A percentile compares a stretch with the other conserved stretches of the same genome.
Evolutionary conservation across 805 yeast genomes (phyloP).

Genomic region (Myxozyma lipomycoides): DNA sequence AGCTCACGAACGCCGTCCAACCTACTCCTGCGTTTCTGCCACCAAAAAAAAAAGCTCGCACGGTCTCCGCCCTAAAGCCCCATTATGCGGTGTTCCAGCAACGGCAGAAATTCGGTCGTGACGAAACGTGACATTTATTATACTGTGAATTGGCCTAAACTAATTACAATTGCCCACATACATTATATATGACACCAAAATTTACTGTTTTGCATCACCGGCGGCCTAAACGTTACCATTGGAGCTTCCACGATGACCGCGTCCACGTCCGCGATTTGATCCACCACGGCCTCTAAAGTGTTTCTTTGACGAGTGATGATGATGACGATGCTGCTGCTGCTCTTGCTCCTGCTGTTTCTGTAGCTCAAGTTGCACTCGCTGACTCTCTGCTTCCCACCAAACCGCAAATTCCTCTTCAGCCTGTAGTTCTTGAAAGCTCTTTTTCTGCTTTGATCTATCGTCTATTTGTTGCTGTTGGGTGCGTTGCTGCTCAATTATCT

Average conservation of each 20-base stretch:
- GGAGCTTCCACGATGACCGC: not conserved
- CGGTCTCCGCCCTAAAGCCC: no score
- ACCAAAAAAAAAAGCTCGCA: no score
- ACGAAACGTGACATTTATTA: no score
- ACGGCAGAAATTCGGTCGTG: no score
- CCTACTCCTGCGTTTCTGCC: no score
- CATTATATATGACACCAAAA: no score
- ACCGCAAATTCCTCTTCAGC: constrained; percentile 78
- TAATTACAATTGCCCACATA: no score
- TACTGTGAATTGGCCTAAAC: no score
- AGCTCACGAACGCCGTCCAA: no score
- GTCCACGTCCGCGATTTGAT: not conserved
- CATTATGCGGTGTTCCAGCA: no score
- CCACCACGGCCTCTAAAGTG: constrained; percentile 5
- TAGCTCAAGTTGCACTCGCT: constrained; percentile 30
- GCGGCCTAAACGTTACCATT: no score
- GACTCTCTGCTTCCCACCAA: constrained; percentile 85
- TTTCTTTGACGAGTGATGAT: not conserved
- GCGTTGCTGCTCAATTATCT: constrained; percentile 33
- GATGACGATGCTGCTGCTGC: not conserved
- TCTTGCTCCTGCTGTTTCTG: constrained; percentile 7
- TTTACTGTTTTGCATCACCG: no score
- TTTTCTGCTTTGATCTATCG: constrained; percentile 36
- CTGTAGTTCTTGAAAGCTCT: constrained; percentile 62
- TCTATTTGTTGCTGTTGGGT: constrained; percentile 43